Base-by-base conservation (phyloP, 2,329 filamentous ascomycete genomes). In the Sclerotinia trifoliorum region DNA sequence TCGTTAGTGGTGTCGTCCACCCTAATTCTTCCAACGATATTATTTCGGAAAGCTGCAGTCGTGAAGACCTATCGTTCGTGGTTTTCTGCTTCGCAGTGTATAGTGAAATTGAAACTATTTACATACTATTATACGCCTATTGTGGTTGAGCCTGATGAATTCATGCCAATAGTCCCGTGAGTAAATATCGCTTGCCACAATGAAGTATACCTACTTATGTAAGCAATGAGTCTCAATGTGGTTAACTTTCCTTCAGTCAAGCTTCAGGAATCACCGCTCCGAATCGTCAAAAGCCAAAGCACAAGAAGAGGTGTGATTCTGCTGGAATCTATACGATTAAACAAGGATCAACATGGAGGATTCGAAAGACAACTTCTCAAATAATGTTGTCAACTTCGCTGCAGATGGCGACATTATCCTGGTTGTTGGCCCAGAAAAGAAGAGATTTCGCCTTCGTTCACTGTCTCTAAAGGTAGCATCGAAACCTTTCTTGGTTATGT, bases 401-500 rank as follows among this genome's bases (percentile, higher is more conserved):
- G 1, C 57, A 51, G 68, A 71, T 63, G 71, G 70, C 51, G 71
- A 72, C 35, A 52, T 70, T 44, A 70, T 71, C 49, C 51, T 72
- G 29, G 63, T 70, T 67, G 64, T 71, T 60, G 70, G 70, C 26
- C 65, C 68, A 8, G 71, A 69, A 55, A 62, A 67, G 49, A 60
- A 51, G 63, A 68, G 60, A 58, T 57, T 72, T 65, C 62, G 61
- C 46, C 68, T 69, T 63, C 55, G 67, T 42, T 71, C 68, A 60
- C 49, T 71, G 17, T 65, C 71, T 66, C 67, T 72, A 17, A 70
- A 70, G 61, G 32, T 39, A 42, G 68, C 68, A 15, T 72, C 71
- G 42, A 71, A 68, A 56, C 57, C 65, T 21, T 72, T 72, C 63
- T 54, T 54, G 42, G 71, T 66, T 66, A 68, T 72, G 66, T 69